Evolutionary conservation across 257 asterid genomes (phyloP).

Genomic region (Nicotiana undulata): DNA sequence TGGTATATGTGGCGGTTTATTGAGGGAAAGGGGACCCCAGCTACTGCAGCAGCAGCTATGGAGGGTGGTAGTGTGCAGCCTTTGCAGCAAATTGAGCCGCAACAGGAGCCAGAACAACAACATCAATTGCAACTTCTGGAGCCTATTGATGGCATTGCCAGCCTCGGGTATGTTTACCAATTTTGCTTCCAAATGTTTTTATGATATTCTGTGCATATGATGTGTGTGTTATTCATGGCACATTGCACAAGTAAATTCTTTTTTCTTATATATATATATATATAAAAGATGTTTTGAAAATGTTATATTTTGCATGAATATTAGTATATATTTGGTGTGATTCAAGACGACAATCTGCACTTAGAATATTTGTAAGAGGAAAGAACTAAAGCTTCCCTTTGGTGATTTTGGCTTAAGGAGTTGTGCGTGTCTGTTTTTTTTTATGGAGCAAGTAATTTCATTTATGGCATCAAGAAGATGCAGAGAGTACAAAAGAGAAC

Average conservation of each 20-base stretch:
- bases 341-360: neutral
- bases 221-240: neutral
- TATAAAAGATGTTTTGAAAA: neutral
- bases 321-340: neutral
- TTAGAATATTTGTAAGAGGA: neutral
- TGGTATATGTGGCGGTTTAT: slow-evolving; percentile 94
- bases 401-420: neutral
- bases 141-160: slow-evolving; percentile 58
- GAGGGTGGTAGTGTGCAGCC: slow-evolving; percentile 53
- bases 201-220: neutral
- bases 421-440: neutral
- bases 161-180: slow-evolving; percentile 46
- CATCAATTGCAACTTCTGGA: slow-evolving; percentile 86
- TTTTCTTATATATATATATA: neutral
- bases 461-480: no score
- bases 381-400: neutral
- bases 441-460: no score
- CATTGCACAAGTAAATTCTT: neutral
- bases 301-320: neutral
- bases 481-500: no score
- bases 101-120: slow-evolving; percentile 41
- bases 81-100: slow-evolving; percentile 59
- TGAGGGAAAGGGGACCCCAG: slow-evolving; percentile 61
- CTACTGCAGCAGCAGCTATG: slow-evolving; percentile 32
- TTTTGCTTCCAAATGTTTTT: neutral